A percentile compares a stretch with the other conserved stretches of the same genome.
Conservation (phyloP, 176 grass and related monocot species). For the Dendrocalamus sinicus region DNA sequence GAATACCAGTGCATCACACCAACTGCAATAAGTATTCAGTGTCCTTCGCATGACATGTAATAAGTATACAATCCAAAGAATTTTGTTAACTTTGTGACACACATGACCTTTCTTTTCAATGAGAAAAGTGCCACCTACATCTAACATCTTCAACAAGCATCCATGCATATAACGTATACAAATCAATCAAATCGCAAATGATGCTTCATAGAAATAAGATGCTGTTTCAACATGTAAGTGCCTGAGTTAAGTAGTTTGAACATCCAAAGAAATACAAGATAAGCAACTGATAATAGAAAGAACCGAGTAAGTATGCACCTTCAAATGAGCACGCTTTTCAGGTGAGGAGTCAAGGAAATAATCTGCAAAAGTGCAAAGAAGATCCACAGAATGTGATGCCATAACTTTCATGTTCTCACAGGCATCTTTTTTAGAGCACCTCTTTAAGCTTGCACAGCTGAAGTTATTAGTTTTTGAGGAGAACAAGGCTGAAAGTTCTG, state of each 20-base stretch:
- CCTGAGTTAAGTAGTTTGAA: conserved; percentile 9
- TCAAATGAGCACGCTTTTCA: conserved; percentile 79
- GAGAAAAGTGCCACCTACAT: neutral
- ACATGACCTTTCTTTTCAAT: neutral
- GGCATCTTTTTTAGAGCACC: conserved; percentile 72
- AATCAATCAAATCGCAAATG: conserved; percentile 25
- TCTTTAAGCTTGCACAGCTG: conserved; percentile 38
- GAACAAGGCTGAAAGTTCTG: conserved; percentile 51
- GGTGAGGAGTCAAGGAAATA: conserved; percentile 65
- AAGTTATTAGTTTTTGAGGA: conserved; percentile 47
- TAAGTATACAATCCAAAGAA: too few relatives aligned
- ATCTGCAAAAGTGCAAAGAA: conserved; percentile 70
- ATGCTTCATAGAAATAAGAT: conserved; percentile 17
- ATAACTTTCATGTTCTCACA: conserved; percentile 71
- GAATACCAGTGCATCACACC: neutral
- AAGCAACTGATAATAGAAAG: conserved; percentile 28
- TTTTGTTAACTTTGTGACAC: too few relatives aligned
- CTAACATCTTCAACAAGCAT: neutral
- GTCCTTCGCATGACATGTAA: neutral
- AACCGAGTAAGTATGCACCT: conserved; percentile 56
- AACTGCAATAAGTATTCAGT: neutral
- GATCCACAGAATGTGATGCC: conserved; percentile 64
- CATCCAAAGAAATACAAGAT: conserved; percentile 29
- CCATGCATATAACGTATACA: conserved; percentile 2
- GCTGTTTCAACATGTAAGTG: neutral